A percentile compares a stretch with the other conserved stretches of the same genome.
Conservation (phyloP, 2,329 filamentous ascomycete species). For the Lasiodiplodia theobromae region DNA sequence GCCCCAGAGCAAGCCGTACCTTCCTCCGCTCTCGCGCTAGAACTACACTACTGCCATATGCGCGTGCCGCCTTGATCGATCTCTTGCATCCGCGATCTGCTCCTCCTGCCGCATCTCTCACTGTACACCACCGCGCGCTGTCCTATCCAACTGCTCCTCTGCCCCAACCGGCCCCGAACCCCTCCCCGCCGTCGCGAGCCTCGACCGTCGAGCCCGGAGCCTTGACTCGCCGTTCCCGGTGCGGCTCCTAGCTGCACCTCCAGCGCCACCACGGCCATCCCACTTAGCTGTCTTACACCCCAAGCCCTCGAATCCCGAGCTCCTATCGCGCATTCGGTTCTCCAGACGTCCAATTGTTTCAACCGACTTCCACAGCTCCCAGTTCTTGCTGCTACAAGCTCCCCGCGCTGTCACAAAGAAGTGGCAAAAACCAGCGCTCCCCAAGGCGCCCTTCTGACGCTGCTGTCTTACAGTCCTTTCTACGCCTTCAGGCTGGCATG, state of each 20-base stretch:
- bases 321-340: neutral
- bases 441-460: neutral
- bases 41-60: conserved; percentile 21
- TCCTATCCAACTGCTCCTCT: neutral
- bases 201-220: conserved; percentile 5
- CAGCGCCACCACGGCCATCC: conserved; percentile 14
- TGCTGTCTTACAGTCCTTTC: neutral
- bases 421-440: conserved; percentile 13
- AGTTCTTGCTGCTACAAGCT: neutral
- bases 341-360: conserved; percentile 1
- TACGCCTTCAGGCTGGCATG: conserved; percentile 11
- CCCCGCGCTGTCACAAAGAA: conserved; percentile 7
- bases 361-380: neutral
- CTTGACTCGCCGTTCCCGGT: conserved; percentile 26
- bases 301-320: neutral
- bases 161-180: neutral
- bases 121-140: neutral
- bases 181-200: conserved; percentile 10
- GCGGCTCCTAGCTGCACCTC: conserved; percentile 24
- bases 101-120: neutral
- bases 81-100: conserved; percentile 22
- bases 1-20: conserved; percentile 9
- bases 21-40: conserved; percentile 16
- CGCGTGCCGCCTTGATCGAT: conserved; percentile 18
- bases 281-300: conserved; percentile 12